Evolutionary conservation across 306 rosid species (phyloP).

Genomic region (Begonia loranthoides): DNA sequence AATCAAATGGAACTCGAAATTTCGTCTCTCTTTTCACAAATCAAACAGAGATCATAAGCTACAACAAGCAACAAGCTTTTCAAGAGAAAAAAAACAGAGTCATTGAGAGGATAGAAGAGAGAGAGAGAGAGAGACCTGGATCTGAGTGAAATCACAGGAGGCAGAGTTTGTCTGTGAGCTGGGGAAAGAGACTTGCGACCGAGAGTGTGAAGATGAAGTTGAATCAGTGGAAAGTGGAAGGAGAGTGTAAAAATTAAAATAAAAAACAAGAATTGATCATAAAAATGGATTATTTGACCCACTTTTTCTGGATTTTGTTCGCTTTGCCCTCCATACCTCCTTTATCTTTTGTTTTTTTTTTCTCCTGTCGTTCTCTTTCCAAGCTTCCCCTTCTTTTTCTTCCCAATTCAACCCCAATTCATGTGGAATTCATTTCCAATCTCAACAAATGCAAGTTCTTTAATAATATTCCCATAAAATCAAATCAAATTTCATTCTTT

Average conservation of each 20-base stretch:
- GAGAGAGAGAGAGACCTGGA: slow-evolving; percentile 44
- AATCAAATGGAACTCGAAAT: background rate
- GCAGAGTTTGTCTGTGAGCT: slow-evolving; percentile 4
- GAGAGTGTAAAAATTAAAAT: slow-evolving; percentile 2
- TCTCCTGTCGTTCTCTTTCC: slow-evolving; percentile 6
- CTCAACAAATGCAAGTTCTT: too few relatives aligned
- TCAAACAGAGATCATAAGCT: slow-evolving; percentile 10
- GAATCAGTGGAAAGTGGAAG: slow-evolving; percentile 8
- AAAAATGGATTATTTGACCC: slow-evolving; percentile 46
- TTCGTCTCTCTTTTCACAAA: background rate
- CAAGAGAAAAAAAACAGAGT: slow-evolving; percentile 3
- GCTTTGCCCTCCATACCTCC: slow-evolving; percentile 3
- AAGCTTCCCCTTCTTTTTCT: slow-evolving; percentile 14
- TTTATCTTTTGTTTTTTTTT: slow-evolving; percentile 11
- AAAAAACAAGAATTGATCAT: background rate
- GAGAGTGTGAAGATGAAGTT: slow-evolving; percentile 2
- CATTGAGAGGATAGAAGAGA: background rate
- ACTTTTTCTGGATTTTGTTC: slow-evolving; percentile 24
- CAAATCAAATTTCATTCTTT: too few relatives aligned
- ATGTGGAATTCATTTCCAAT: background rate
- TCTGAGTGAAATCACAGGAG: slow-evolving; percentile 23
- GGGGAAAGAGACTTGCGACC: slow-evolving; percentile 1
- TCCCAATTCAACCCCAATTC: background rate
- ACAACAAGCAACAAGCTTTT: slow-evolving; percentile 1
- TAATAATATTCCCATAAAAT: too few relatives aligned